These are phyloP conservation scores for Peronospora destructor DNA, from an alignment of 352 stramenopile species.

Conservation along the genomic window DNA sequence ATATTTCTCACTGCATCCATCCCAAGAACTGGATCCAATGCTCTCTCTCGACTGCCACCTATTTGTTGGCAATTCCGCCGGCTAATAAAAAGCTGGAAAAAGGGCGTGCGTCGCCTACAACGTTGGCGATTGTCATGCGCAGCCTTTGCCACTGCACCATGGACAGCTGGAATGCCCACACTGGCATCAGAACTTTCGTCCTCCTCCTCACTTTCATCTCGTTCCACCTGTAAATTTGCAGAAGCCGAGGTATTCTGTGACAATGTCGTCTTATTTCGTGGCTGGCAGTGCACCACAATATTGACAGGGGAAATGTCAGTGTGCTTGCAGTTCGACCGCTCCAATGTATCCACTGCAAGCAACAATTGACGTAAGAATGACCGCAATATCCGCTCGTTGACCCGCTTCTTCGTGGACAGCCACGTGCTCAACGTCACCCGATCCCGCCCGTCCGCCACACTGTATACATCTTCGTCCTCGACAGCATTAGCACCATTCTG, in stretches of 20 bases:
- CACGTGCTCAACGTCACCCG: constrained; percentile 37
- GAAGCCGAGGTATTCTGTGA: neutral
- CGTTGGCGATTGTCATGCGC: neutral
- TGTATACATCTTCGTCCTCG: constrained; percentile 39
- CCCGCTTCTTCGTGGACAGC: constrained; percentile 24
- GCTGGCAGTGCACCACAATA: constrained; percentile 40
- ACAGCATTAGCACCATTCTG: constrained; percentile 16
- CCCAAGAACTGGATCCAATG: constrained; percentile 12
- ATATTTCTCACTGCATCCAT: constrained; percentile 14
- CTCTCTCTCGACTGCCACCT: constrained; percentile 5
- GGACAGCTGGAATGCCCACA: constrained; percentile 10
- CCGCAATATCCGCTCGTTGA: constrained; percentile 36
- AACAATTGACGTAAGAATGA: constrained; percentile 61
- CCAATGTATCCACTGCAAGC: constrained; percentile 48
- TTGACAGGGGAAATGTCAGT: constrained; percentile 44
- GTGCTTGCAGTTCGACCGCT: constrained; percentile 37
- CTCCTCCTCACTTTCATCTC: constrained; percentile 9
- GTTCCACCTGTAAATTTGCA: constrained; percentile 6
- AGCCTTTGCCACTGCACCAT: constrained; percentile 4
- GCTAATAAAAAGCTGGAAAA: constrained; percentile 39
- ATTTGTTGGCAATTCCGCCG: constrained; percentile 21
- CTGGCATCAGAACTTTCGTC: constrained; percentile 7
- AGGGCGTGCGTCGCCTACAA: constrained; percentile 7
- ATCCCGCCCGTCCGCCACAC: constrained; percentile 30
- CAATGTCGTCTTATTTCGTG: neutral